Evolutionary conservation across 768 basidiomycete species (phyloP), one percentile per base, ranked within the genome.

Genomic region (Agrocybe chaxingu): DNA sequence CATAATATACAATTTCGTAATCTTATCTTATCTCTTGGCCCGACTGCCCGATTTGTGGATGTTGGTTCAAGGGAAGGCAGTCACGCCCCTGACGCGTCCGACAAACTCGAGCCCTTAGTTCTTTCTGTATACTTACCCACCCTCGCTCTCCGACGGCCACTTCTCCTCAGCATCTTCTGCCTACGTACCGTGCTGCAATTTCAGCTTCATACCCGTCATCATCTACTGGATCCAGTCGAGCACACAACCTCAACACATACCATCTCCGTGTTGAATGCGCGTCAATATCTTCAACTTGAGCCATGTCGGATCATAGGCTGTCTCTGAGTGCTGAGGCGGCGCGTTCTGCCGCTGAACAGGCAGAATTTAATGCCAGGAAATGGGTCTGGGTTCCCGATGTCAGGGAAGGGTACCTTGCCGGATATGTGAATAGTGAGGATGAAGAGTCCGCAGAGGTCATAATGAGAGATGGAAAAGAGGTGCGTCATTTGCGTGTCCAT

Each of bases 361-460:
- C 92, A 8, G 92, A 95, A 68, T 96, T 94, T 70, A 95, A 93
- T 66, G 92, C 93, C 78, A 97, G 95, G 86, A 91, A 87, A 74
- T 96, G 95, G 90, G 93, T 98, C 5, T 98, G 96, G 96, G 88
- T 95, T 19, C 92, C 93, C 2, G 95, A 98, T 67, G 81, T 87
- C 51, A 83, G 80, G 64, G 89, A 94, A 57, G 96, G 96, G 0
- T 98, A 98, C 68, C 81, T 96, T 42, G 88, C 93, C 40, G 95
- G 93, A 50, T 96, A 92, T 92, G 89, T 98, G 19, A 80, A 91
- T 52, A 84, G 81, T 55, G 93, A 95, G 64, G 86, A 92, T 47
- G 86, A 84, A 24, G 91, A 93, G 53, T 70, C 79, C 11, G 92
- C 85, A 2, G 85, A 95, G 59, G 87, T 98, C 11, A 75, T 95